Evolutionary conservation across 345 rosid species (phyloP).

Genomic region (Brassica cretica): DNA sequence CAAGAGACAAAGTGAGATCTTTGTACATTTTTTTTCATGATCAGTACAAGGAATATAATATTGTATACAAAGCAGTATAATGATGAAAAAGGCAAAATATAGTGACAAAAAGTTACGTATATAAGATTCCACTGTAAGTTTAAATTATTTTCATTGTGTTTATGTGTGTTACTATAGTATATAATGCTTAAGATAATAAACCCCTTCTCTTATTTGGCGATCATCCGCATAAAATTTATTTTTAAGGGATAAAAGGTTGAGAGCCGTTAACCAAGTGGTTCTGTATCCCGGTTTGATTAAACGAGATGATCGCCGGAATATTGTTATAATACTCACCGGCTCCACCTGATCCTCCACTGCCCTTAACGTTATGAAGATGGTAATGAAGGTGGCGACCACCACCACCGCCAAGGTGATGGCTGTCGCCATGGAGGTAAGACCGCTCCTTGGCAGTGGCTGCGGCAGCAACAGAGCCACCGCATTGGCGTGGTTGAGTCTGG

Average conservation of each 20-base stretch:
- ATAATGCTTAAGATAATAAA: neutral
- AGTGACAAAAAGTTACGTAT: neutral
- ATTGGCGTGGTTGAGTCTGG: conserved; percentile 98
- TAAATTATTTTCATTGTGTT: conserved; percentile 25
- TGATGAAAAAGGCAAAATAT: neutral
- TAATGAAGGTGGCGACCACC: conserved; percentile 38
- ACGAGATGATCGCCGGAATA: conserved; percentile 59
- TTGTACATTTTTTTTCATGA: conserved; percentile 24
- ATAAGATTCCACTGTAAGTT: conserved; percentile 3
- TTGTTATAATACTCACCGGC: conserved; percentile 52
- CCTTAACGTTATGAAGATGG: conserved; percentile 45
- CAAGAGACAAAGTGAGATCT: conserved; percentile 15
- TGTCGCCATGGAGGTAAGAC: conserved; percentile 27
- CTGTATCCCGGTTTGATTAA: conserved; percentile 62
- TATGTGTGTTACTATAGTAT: neutral
- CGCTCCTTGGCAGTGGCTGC: conserved; percentile 37
- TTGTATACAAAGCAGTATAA: conserved; percentile 18
- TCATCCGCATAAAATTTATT: conserved; percentile 13
- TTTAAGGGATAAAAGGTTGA: conserved; percentile 59
- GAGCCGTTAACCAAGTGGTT: conserved; percentile 67
- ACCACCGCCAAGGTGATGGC: conserved; percentile 24
- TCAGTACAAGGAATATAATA: conserved; percentile 17
- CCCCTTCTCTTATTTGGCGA: conserved; percentile 27
- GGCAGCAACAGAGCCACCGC: conserved; percentile 47
- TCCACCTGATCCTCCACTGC: conserved; percentile 30